A percentile compares a stretch with the other conserved stretches of the same genome.
Conservation (phyloP, 1,284 basidiomycete species). For the Malassezia dermatis region DNA sequence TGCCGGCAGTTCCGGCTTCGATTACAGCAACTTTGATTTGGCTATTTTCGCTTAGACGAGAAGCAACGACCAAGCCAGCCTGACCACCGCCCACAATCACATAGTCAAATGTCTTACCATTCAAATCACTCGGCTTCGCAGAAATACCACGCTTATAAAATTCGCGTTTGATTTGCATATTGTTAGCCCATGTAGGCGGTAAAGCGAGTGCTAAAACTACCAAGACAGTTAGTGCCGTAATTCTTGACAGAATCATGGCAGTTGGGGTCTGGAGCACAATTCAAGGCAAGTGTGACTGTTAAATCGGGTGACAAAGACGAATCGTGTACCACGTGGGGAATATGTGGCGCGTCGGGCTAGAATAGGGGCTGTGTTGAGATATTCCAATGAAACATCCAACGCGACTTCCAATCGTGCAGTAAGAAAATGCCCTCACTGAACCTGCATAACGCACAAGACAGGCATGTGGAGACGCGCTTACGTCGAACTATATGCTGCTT, state of each 20-base stretch:
- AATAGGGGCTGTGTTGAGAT: background rate
- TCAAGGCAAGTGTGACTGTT: background rate
- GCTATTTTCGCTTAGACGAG: constrained; percentile 30
- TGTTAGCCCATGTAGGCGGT: background rate
- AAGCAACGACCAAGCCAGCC: constrained; percentile 35
- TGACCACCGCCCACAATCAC: constrained; percentile 56
- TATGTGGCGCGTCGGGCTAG: background rate
- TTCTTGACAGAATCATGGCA: background rate
- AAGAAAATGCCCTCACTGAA: background rate
- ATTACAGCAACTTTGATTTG: constrained; percentile 37
- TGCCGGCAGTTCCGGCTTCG: constrained; percentile 52
- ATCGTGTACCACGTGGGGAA: background rate
- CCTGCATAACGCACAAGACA: background rate
- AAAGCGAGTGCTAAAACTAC: background rate
- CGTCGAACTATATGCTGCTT: background rate
- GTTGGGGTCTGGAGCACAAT: background rate
- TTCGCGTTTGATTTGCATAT: background rate
- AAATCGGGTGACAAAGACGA: background rate
- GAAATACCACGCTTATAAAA: background rate
- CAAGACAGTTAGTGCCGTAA: background rate
- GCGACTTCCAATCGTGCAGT: background rate
- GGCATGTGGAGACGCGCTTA: background rate
- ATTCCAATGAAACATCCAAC: background rate
- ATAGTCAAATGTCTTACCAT: constrained; percentile 43
- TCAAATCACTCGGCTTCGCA: constrained; percentile 6